phyloP scores from a whole-genome alignment of 495 filamentous ascomycete species.

The Chaetomidium leptoderma region DNA sequence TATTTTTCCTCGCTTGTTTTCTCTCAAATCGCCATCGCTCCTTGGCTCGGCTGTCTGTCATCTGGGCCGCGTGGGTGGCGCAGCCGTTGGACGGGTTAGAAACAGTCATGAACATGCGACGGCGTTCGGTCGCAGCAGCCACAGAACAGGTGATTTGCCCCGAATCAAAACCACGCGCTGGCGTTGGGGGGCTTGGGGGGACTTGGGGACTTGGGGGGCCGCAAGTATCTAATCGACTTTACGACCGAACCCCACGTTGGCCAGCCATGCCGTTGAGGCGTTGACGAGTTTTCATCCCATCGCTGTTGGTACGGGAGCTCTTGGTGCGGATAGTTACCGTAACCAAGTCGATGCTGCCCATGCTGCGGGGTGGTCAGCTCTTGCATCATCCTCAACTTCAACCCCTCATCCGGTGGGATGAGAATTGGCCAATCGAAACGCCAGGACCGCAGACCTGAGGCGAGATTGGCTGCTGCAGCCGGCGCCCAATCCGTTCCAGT shows the following conservation, averaged over 20 bases:
- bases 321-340: background rate
- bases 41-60: constrained; percentile 7
- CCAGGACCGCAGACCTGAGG: background rate
- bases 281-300: background rate
- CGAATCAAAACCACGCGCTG: constrained; percentile 5
- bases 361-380: background rate
- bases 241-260: background rate
- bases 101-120: constrained; percentile 2
- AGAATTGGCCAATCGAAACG: constrained; percentile 2
- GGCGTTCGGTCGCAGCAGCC: constrained; percentile 10
- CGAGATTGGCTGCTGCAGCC: constrained; percentile 9
- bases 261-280: background rate
- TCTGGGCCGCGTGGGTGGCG: background rate
- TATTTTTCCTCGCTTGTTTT: background rate
- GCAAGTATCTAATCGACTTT: background rate
- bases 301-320: background rate
- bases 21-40: background rate
- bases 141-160: constrained; percentile 11
- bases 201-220: background rate
- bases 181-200: background rate
- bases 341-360: background rate
- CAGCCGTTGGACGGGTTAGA: background rate
- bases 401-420: constrained; percentile 1
- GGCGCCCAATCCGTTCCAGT: background rate
- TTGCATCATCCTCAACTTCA: background rate